These are phyloP conservation scores for Ustilago shanxiensis DNA, from an alignment of 1,284 basidiomycete genomes.

Conservation along the genomic window DNA sequence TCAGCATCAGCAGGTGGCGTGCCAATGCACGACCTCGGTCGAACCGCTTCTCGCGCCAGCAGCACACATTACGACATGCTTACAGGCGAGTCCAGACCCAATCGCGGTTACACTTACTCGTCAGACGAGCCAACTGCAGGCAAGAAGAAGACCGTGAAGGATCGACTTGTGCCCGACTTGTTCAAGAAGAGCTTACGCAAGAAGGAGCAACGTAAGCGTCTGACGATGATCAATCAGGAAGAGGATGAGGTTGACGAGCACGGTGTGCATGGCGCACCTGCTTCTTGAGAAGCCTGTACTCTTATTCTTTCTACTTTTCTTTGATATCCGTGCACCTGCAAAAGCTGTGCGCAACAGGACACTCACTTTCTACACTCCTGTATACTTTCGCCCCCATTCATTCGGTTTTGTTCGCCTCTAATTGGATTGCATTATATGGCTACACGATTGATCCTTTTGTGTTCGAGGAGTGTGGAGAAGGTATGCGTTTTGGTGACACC, in stretches of 20 bases:
- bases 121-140: constrained; percentile 57
- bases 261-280: not conserved
- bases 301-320: not conserved
- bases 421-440: constrained; percentile 10
- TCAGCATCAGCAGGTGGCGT: constrained; percentile 18
- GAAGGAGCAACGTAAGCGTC: constrained; percentile 34
- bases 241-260: constrained; percentile 36
- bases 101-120: constrained; percentile 68
- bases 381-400: constrained; percentile 1
- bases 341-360: not conserved
- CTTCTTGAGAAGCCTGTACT: constrained; percentile 1
- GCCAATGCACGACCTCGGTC: constrained; percentile 59
- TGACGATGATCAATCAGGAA: constrained; percentile 53
- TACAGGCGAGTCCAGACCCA: constrained; percentile 62
- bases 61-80: constrained; percentile 71
- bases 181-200: constrained; percentile 42
- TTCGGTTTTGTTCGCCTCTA: constrained; percentile 1
- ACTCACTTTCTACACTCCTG: not conserved
- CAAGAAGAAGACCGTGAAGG: constrained; percentile 51
- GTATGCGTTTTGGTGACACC: not conserved
- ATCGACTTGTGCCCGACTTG: constrained; percentile 36
- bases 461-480: not conserved
- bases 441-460: not conserved
- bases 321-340: constrained; percentile 1
- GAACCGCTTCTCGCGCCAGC: constrained; percentile 59